These are phyloP conservation scores for Breviolum minutum DNA, from an alignment of 73 alveolate genomes.

Conservation along the genomic window DNA sequence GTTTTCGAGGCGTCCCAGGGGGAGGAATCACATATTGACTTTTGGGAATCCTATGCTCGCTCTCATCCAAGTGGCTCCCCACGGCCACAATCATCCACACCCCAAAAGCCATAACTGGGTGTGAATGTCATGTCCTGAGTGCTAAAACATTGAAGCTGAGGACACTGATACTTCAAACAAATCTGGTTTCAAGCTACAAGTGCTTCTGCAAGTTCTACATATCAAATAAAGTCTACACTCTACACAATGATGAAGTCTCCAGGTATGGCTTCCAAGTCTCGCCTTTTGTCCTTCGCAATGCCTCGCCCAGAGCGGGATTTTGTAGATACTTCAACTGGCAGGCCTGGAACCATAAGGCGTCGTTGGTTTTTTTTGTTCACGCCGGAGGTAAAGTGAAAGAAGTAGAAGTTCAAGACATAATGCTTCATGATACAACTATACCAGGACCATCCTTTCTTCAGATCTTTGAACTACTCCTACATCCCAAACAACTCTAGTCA, in stretches of 20 bases:
- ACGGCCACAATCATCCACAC: slow-evolving; percentile 36
- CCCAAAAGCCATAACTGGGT: slow-evolving; percentile 53
- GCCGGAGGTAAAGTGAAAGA: too few species aligned
- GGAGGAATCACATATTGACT: too few species aligned
- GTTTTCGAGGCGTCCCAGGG: too few species aligned
- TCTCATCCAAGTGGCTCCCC: background rate
- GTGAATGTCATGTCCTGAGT: slow-evolving; percentile 47
- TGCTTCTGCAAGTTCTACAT: too few species aligned
- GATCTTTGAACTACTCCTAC: too few species aligned
- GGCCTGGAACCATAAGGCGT: background rate
- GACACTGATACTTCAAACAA: background rate
- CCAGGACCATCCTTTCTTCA: too few species aligned
- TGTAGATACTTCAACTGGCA: slow-evolving; percentile 15
- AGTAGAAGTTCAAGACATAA: too few species aligned
- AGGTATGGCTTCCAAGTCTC: background rate
- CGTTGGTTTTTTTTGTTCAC: too few species aligned
- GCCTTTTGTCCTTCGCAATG: slow-evolving; percentile 6
- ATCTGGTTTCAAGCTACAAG: too few species aligned
- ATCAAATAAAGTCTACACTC: background rate
- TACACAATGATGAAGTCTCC: background rate
- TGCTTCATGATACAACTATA: too few species aligned
- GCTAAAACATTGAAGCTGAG: background rate
- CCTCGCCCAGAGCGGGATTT: slow-evolving; percentile 12
- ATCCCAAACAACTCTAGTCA: too few species aligned
- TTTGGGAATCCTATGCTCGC: too few species aligned